These are phyloP conservation scores for Cytospora chrysosperma DNA, from an alignment of 2,329 filamentous ascomycete genomes.

Conservation along the genomic window DNA sequence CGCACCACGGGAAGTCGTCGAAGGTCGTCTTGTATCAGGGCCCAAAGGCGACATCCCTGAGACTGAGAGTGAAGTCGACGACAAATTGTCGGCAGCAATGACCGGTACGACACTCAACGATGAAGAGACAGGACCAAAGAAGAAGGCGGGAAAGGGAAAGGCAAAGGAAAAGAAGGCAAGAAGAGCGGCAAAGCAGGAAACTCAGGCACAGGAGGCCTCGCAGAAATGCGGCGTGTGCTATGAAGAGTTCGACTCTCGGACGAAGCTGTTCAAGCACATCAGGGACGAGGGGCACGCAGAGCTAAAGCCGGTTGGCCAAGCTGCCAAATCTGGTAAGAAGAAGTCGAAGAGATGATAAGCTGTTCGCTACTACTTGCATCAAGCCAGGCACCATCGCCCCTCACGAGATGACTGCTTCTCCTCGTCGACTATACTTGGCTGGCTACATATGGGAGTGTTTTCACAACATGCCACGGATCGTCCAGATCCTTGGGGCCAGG, in stretches of 20 bases:
- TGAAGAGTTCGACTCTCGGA: constrained; percentile 58
- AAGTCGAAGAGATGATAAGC: constrained; percentile 38
- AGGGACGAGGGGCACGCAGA: constrained; percentile 65
- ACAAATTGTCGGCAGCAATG: constrained; percentile 24
- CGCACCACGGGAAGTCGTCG: constrained; percentile 44
- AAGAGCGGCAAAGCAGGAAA: constrained; percentile 43
- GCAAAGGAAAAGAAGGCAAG: constrained; percentile 52
- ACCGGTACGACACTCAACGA: constrained; percentile 32
- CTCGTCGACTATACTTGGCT: not conserved
- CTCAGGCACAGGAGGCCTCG: constrained; percentile 32
- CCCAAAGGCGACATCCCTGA: not conserved
- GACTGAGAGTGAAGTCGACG: constrained; percentile 7
- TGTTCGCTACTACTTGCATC: not conserved
- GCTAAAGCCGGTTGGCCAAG: constrained; percentile 44
- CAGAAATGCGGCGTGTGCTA: constrained; percentile 47
- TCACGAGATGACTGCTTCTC: not conserved
- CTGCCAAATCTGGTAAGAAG: constrained; percentile 36
- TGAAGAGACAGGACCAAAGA: constrained; percentile 35
- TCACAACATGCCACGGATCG: not conserved
- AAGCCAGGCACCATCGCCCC: constrained; percentile 1
- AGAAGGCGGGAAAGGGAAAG: constrained; percentile 49
- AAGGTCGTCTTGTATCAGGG: constrained; percentile 26
- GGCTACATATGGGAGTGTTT: not conserved
- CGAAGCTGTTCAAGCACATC: constrained; percentile 72
- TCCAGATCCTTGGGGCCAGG: not conserved